These are phyloP conservation scores for Mortierella antarctica DNA, from an alignment of 192 early-diverging fungal genomes.

Conservation along the genomic window DNA sequence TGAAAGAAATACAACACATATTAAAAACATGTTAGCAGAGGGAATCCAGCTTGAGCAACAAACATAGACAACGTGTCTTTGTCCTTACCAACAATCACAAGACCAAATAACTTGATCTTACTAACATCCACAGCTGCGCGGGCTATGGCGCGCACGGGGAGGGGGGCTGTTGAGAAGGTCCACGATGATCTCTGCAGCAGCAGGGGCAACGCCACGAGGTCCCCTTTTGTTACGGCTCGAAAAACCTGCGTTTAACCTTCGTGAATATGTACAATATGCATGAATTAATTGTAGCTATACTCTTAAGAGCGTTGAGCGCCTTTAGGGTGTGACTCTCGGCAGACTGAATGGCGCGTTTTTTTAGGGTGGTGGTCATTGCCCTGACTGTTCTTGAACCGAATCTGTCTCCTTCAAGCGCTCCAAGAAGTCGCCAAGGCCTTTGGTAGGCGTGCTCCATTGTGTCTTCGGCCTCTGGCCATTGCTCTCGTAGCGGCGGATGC, in stretches of 20 bases:
- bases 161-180: too few species aligned
- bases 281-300: too few species aligned
- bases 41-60: neutral
- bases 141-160: too few species aligned
- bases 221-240: too few species aligned
- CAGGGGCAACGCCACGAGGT: too few species aligned
- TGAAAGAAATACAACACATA: too few species aligned
- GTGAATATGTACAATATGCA: too few species aligned
- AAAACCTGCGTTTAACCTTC: too few species aligned
- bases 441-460: constrained; percentile 12
- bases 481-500: neutral
- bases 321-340: neutral
- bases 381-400: constrained; percentile 7
- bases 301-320: constrained; percentile 30
- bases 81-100: constrained; percentile 1
- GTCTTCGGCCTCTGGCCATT: constrained; percentile 2
- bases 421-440: constrained; percentile 20
- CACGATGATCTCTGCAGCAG: too few species aligned
- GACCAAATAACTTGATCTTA: constrained; percentile 3
- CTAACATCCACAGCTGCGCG: too few species aligned
- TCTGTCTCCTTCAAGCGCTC: constrained; percentile 7
- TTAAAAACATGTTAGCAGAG: neutral
- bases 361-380: neutral
- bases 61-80: neutral
- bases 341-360: constrained; percentile 9